Conservation (phyloP, 179 eudicot genomes). For the Monotropa hypopitys region DNA sequence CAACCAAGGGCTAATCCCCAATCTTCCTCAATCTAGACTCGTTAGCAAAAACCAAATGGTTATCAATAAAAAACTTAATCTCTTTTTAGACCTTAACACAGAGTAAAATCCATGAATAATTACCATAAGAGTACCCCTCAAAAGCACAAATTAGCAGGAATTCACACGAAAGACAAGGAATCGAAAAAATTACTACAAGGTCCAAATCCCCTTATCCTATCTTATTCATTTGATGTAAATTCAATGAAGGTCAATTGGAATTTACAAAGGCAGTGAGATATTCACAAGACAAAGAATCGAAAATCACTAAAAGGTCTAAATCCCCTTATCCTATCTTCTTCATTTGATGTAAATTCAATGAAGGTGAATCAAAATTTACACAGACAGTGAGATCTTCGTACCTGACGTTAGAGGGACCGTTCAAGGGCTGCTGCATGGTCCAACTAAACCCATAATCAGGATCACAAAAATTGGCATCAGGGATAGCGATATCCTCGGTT, state of each 20-base stretch:
- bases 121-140: neutral
- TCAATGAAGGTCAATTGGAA: neutral
- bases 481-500: conserved; percentile 40
- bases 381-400: conserved; percentile 2
- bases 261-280: neutral
- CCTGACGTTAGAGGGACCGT: conserved; percentile 39
- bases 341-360: neutral
- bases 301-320: neutral
- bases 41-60: neutral
- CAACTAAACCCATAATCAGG: conserved; percentile 41
- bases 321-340: neutral
- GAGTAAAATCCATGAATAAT: neutral
- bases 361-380: neutral
- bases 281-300: no score
- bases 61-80: neutral
- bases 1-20: neutral
- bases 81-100: neutral
- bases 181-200: neutral
- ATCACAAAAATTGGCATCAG: conserved; percentile 28
- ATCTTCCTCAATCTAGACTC: neutral
- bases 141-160: neutral
- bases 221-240: neutral
- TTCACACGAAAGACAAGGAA: neutral
- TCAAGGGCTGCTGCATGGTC: conserved; percentile 35
- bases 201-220: neutral